These are phyloP conservation scores for Brettanomyces anomalus DNA, from an alignment of 805 yeast genomes.

Conservation along the genomic window DNA sequence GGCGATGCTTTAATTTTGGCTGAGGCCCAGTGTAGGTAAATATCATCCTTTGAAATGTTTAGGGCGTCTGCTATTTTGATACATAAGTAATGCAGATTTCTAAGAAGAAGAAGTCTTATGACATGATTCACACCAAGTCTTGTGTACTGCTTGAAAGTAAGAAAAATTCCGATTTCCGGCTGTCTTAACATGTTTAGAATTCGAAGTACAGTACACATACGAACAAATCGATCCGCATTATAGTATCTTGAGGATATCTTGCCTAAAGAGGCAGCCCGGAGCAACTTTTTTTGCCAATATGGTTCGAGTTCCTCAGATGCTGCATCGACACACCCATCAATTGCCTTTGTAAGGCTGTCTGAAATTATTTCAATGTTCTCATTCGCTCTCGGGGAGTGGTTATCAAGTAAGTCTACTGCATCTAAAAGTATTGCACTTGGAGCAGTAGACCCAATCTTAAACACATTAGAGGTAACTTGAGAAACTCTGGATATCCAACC, in stretches of 20 bases:
- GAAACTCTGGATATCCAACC: conserved; percentile 61
- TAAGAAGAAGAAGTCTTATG: conserved; percentile 45
- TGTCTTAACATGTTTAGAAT: conserved; percentile 64
- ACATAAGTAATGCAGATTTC: conserved; percentile 55
- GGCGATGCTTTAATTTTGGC: conserved; percentile 50
- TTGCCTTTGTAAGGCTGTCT: conserved; percentile 44
- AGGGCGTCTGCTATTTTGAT: conserved; percentile 49
- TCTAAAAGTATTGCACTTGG: conserved; percentile 79
- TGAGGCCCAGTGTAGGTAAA: conserved; percentile 78
- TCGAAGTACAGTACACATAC: conserved; percentile 51
- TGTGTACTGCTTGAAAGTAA: conserved; percentile 50
- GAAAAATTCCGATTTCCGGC: conserved; percentile 54
- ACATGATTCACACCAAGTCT: conserved; percentile 47
- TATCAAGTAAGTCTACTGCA: conserved; percentile 57
- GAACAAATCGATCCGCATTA: conserved; percentile 54
- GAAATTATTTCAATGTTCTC: conserved; percentile 56
- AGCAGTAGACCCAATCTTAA: conserved; percentile 74
- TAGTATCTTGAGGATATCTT: conserved; percentile 50
- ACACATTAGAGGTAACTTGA: conserved; percentile 46
- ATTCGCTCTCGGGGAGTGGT: conserved; percentile 72
- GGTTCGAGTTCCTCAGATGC: conserved; percentile 73
- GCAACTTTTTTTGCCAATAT: conserved; percentile 67
- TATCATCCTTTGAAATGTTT: conserved; percentile 36
- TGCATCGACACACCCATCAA: conserved; percentile 62
- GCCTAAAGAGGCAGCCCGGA: conserved; percentile 82